phyloP scores from a whole-genome alignment of 257 asterid species.

The Verbascum thapsus region DNA sequence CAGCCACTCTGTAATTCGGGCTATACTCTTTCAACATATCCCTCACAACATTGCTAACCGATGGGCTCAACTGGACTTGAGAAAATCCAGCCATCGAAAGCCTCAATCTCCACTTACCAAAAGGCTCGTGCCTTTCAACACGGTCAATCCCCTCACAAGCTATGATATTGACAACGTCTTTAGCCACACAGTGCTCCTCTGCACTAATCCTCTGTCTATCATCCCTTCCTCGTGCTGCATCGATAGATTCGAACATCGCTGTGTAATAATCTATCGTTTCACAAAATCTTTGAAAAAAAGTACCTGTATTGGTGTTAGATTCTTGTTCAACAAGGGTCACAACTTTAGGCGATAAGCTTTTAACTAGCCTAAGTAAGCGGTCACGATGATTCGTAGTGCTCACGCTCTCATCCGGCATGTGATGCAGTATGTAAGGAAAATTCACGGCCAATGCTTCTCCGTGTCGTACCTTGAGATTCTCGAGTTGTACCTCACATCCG shows the following conservation, averaged over 20 bases:
- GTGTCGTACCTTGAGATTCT: conserved; percentile 47
- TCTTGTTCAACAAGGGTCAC: conserved; percentile 89
- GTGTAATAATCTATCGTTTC: conserved; percentile 79
- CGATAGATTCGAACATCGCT: conserved; percentile 94
- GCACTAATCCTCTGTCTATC: conserved; percentile 70
- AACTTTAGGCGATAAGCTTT: conserved; percentile 76
- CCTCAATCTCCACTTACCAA: conserved; percentile 79
- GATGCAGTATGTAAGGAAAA: conserved; percentile 83
- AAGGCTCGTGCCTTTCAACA: conserved; percentile 88
- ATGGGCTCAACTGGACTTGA: conserved; percentile 55
- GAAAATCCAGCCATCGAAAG: conserved; percentile 78
- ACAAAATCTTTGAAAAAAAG: conserved; percentile 65
- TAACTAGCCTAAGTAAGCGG: conserved; percentile 72
- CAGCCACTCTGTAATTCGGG: conserved; percentile 55
- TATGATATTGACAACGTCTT: conserved; percentile 76
- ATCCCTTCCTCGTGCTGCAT: conserved; percentile 66
- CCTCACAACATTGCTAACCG: conserved; percentile 53
- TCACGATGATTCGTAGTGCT: conserved; percentile 79
- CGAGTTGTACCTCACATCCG: conserved; percentile 60
- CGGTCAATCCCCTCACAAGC: conserved; percentile 88
- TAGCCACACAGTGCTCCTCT: conserved; percentile 83
- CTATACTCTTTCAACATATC: conserved; percentile 64
- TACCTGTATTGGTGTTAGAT: conserved; percentile 78
- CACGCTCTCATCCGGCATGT: conserved; percentile 96
- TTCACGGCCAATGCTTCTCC: conserved; percentile 93